Evolutionary conservation across 164 flowering plant species (phyloP).

Genomic region (Umbellularia californica): DNA sequence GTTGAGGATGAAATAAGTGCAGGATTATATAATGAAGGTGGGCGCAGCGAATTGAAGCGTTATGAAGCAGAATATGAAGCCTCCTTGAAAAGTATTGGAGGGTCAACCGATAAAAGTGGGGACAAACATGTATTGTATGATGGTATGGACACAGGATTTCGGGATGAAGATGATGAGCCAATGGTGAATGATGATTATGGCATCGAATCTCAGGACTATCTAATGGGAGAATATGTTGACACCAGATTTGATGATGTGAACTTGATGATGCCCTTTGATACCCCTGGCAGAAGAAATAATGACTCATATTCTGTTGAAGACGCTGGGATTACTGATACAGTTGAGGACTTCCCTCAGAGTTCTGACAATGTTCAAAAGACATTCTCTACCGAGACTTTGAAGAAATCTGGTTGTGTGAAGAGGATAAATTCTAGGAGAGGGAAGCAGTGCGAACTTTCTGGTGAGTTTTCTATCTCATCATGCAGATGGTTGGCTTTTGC

Average conservation of each 20-base stretch:
- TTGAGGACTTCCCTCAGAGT: slow-evolving; percentile 20
- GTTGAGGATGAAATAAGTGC: slow-evolving; percentile 24
- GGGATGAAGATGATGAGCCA: not conserved
- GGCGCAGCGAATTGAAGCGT: slow-evolving; percentile 73
- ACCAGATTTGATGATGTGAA: slow-evolving; percentile 23
- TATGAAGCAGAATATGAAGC: slow-evolving; percentile 92
- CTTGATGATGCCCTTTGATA: not conserved
- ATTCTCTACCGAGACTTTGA: slow-evolving; percentile 23
- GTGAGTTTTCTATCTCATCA: slow-evolving; percentile 20
- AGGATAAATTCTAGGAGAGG: slow-evolving; percentile 33
- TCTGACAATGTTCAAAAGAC: slow-evolving; percentile 15
- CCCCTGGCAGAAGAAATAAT: slow-evolving; percentile 12
- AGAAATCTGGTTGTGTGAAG: slow-evolving; percentile 33
- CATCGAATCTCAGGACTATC: slow-evolving; percentile 57
- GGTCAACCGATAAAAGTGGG: not conserved
- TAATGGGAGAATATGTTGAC: slow-evolving; percentile 39
- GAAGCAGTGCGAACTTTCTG: slow-evolving; percentile 51
- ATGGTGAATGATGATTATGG: slow-evolving; percentile 49
- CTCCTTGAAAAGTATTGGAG: slow-evolving; percentile 22
- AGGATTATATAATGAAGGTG: slow-evolving; percentile 93
- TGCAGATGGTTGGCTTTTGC: not conserved
- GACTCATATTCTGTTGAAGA: slow-evolving; percentile 18
- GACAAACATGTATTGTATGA: not conserved
- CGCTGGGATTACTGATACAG: slow-evolving; percentile 19
- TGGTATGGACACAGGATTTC: not conserved